Evolutionary conservation across 2,329 filamentous ascomycete genomes (phyloP), one percentile per base, ranked within the genome.

Genomic region (Fusarium verticillioides): DNA sequence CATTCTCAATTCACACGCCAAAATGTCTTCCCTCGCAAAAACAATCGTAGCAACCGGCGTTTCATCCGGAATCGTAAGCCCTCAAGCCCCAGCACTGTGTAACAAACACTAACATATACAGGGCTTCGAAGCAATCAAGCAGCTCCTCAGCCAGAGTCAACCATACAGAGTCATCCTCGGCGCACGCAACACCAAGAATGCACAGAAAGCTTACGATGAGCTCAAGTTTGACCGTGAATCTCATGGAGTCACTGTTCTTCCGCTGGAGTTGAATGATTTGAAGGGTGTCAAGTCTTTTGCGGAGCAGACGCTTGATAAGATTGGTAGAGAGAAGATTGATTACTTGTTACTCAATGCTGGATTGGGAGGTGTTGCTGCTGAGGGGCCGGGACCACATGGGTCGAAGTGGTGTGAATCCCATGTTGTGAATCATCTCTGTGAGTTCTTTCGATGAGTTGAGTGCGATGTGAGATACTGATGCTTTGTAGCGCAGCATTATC

Each of bases 51-150:
- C 86, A 9, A 88, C 86, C 1, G 86, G 86, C 32, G 82, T 82
- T 52, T 84, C 85, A 13, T 87, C 86, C 7, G 86, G 86, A 53
- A 74, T 88, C 53, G 86, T 87, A 80, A 66, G 83, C 21, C 9
- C 26, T 23, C n/a, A 23, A 18, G 7, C 40, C 15, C 15, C 15
- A 23, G 15, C 6, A n/a, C 32, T 4, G 8, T 23, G 23, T 26
- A 26, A 53, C 23, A 18, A n/a, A 40, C 6, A 21, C 61, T 70
- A 40, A 61, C 23, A 39, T 30, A 37, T 61, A 30, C 56, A 88
- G 87, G 87, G 87, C 18, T 85, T 89, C 60, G 86, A 89, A 73
- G 82, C 83, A n/a, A 80, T 88, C 60, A 87, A 86, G 73, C 85
- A 88, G 73, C 83, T 88, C 32, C 83, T 88, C 12, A 73, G 79